Base-by-base conservation (phyloP, 257 asterid genomes). In the Hygrophila difformis region DNA sequence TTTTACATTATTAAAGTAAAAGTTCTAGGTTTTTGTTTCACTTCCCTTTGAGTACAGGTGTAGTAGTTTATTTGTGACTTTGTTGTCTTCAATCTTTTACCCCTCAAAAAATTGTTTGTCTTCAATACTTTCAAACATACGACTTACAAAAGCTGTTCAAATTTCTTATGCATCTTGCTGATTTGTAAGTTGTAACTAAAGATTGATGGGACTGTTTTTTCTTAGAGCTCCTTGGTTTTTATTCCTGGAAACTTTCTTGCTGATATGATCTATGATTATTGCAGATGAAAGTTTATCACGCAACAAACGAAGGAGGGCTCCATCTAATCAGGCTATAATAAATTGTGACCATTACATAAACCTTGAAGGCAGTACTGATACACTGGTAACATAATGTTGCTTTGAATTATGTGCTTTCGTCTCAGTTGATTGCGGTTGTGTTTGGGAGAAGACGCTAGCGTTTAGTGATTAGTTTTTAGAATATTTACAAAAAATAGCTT, bases 241-340 rank as follows among this genome's bases (percentile, higher is more conserved):
- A 6, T 63, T 22, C 37, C 1, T 9, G 12, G 51, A 29, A 59
- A 36, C 51, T 23, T 15, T 6, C 15, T 33, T 47, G 60, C 49
- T 64, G 46, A 56, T 15, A 42, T 49, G 53, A 29, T 47, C 59
- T 8, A 28, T 36, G 14, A 40, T 29, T 53, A 51, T 50, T 67
- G 62, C 80, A 81, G 97, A 77, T 33, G 94, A 82, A 46, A 61
- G 68, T 55, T 5, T 69, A 41, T 21, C 65, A n/a, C 74, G 71
- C 60, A 53, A 57, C 62, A 79, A 65, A 73, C 86, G 84, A 23
- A 66, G 82, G 68, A 78, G 78, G 71, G 58, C 47, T 47, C 44
- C 71, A 35, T 3, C 82, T 11, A 61, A 68, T 63, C 83, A 63
- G 47, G 52, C 84, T 56, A 47, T 72, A 37, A 65, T 68, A 37